These are phyloP conservation scores for Geotrichum fermentans DNA, from an alignment of 1,139 yeast species.

Conservation along the genomic window DNA sequence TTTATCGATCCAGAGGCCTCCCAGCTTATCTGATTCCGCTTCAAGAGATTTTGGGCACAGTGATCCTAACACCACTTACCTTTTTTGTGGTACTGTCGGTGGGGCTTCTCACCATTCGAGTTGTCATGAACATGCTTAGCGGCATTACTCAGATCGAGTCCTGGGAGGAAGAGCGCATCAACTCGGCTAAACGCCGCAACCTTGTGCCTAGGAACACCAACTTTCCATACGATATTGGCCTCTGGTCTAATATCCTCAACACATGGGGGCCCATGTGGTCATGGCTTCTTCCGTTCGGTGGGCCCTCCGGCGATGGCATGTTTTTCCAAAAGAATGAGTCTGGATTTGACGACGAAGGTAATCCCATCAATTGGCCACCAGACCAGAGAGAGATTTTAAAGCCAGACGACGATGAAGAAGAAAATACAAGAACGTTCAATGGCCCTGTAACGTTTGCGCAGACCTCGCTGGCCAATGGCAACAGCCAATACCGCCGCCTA, in stretches of 20 bases:
- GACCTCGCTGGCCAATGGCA: neutral
- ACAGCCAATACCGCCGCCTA: neutral
- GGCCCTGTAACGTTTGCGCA: conserved; percentile 17
- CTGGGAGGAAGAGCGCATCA: conserved; percentile 87
- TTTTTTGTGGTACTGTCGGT: conserved; percentile 58
- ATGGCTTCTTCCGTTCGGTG: conserved; percentile 72
- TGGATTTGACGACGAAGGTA: conserved; percentile 45
- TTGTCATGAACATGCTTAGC: conserved; percentile 49
- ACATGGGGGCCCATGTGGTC: conserved; percentile 36
- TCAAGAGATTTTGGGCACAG: conserved; percentile 51
- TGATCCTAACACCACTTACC: conserved; percentile 53
- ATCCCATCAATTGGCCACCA: conserved; percentile 61
- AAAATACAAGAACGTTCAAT: neutral
- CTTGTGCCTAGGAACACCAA: conserved; percentile 30
- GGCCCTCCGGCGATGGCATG: conserved; percentile 52
- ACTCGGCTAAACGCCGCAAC: conserved; percentile 50
- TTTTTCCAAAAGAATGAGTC: conserved; percentile 52
- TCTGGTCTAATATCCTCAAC: conserved; percentile 48
- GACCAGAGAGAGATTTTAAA: conserved; percentile 47
- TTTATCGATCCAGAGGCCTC: conserved; percentile 51
- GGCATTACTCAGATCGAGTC: conserved; percentile 91
- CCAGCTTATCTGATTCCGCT: conserved; percentile 58
- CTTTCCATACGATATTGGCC: conserved; percentile 76
- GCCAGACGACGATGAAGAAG: conserved; percentile 1
- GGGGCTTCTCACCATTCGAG: conserved; percentile 54